Percentiles rank a stretch among this genome's conserved stretches.
Conservation (phyloP, 305 asterid species). For the Rubia tinctorum region DNA sequence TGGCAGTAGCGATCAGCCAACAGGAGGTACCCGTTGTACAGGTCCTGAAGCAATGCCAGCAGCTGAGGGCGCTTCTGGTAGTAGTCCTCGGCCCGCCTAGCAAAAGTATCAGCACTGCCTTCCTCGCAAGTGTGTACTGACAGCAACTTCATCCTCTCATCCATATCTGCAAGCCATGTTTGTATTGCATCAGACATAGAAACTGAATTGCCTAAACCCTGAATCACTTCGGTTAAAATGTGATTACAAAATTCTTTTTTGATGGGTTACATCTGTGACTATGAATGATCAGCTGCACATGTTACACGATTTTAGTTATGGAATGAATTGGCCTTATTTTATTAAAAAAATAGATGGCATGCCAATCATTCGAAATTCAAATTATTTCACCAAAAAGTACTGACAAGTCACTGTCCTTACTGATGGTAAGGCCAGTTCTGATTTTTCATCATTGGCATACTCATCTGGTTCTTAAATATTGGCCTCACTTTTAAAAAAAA, state of each 20-base stretch:
- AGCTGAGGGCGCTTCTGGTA: conserved; percentile 83
- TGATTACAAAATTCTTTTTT: neutral
- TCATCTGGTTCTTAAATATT: too few relatives aligned
- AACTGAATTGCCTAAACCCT: neutral
- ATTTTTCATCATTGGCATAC: neutral
- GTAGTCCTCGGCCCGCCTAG: conserved; percentile 69
- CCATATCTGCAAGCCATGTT: conserved; percentile 30
- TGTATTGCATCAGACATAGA: conserved; percentile 3
- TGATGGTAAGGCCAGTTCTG: neutral
- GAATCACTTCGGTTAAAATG: neutral
- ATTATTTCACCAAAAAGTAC: neutral
- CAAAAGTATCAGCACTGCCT: conserved; percentile 56
- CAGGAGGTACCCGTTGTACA: conserved; percentile 78
- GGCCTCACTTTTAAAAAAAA: too few relatives aligned
- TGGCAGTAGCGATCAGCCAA: conserved; percentile 90
- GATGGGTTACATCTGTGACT: neutral
- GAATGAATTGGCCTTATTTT: neutral
- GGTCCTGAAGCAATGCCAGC: conserved; percentile 58
- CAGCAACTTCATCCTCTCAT: conserved; percentile 38
- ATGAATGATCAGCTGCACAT: conserved; percentile 8
- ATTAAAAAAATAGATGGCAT: neutral
- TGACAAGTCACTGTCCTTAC: conserved; percentile 6
- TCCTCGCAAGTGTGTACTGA: conserved; percentile 18
- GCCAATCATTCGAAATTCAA: conserved; percentile 17
- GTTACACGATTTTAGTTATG: neutral